A percentile compares a stretch with the other conserved stretches of the same genome.
Conservation (phyloP, 345 rosid species). For the Microcos paniculata region DNA sequence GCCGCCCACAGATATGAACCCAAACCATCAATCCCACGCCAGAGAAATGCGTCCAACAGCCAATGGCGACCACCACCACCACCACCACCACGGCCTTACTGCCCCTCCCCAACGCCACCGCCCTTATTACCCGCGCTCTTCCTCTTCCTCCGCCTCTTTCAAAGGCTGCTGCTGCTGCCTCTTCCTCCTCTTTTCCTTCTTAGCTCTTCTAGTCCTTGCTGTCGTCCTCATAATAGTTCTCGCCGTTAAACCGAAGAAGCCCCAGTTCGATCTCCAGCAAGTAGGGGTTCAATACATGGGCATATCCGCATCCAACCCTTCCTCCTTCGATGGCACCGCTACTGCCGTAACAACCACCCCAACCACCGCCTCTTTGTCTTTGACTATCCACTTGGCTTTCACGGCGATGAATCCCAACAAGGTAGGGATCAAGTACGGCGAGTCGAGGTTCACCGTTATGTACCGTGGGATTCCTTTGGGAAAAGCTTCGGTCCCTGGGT, state of each 20-base stretch:
- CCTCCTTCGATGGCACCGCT: slow-evolving; percentile 40
- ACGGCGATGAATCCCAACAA: slow-evolving; percentile 91
- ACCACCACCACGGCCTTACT: not conserved
- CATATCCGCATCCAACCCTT: slow-evolving; percentile 45
- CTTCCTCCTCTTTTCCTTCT: slow-evolving; percentile 81
- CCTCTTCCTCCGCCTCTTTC: slow-evolving; percentile 77
- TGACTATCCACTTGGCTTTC: slow-evolving; percentile 76
- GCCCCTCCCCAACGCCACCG: slow-evolving; percentile 24
- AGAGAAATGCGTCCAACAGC: slow-evolving; percentile 8
- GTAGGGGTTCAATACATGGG: slow-evolving; percentile 94
- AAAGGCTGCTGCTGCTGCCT: slow-evolving; percentile 99
- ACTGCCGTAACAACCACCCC: slow-evolving; percentile 22
- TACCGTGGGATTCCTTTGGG: slow-evolving; percentile 91
- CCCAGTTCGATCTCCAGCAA: slow-evolving; percentile 98
- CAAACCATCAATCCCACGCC: not conserved
- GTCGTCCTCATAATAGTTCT: slow-evolving; percentile 70
- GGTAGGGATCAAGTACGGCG: slow-evolving; percentile 94
- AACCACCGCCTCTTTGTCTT: slow-evolving; percentile 59
- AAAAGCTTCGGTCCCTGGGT: slow-evolving; percentile 83
- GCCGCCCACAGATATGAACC: not conserved
- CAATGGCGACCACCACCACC: slow-evolving; percentile 7
- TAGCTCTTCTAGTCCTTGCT: slow-evolving; percentile 71
- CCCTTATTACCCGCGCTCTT: slow-evolving; percentile 38
- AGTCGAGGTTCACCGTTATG: slow-evolving; percentile 95
- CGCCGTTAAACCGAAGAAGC: slow-evolving; percentile 95